Conservation (phyloP, 805 yeast species). For the Pichia deserticola region DNA sequence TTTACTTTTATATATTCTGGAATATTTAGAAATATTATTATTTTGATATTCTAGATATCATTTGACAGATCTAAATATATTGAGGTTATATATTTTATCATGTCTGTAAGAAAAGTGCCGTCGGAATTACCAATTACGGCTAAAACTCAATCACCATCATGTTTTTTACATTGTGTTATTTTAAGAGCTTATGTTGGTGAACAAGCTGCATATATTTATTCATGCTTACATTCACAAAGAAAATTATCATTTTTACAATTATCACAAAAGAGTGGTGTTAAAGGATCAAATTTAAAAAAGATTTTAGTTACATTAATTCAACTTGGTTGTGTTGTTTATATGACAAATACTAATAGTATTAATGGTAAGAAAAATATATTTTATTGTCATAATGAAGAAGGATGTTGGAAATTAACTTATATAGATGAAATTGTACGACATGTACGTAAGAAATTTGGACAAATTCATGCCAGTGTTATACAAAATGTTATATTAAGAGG, state of each 20-base stretch:
- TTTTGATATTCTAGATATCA: too few species aligned
- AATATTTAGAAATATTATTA: too few species aligned
- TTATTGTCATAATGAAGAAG: slow-evolving; percentile 59
- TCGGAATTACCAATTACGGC: slow-evolving; percentile 26
- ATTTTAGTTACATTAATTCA: slow-evolving; percentile 74
- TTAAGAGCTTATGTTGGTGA: slow-evolving; percentile 60
- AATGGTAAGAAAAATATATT: slow-evolving; percentile 15
- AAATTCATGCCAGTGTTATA: slow-evolving; percentile 46
- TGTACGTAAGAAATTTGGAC: slow-evolving; percentile 39
- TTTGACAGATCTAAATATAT: too few species aligned
- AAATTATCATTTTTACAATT: slow-evolving; percentile 54
- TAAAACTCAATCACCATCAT: slow-evolving; percentile 53
- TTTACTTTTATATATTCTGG: too few species aligned
- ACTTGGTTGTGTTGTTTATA: slow-evolving; percentile 60
- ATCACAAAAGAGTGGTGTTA: slow-evolving; percentile 37
- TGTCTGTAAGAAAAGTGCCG: slow-evolving; percentile 11
- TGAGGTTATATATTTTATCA: background rate
- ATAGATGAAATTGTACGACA: slow-evolving; percentile 66
- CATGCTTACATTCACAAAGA: slow-evolving; percentile 59
- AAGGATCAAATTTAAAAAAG: slow-evolving; percentile 47
- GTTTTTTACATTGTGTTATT: slow-evolving; percentile 49
- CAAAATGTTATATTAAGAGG: slow-evolving; percentile 70
- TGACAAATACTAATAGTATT: slow-evolving; percentile 31
- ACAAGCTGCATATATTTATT: slow-evolving; percentile 56
- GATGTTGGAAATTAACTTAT: slow-evolving; percentile 57